These are phyloP conservation scores for Kingdonia uniflora DNA, from an alignment of 164 flowering plant species.

Conservation along the genomic window DNA sequence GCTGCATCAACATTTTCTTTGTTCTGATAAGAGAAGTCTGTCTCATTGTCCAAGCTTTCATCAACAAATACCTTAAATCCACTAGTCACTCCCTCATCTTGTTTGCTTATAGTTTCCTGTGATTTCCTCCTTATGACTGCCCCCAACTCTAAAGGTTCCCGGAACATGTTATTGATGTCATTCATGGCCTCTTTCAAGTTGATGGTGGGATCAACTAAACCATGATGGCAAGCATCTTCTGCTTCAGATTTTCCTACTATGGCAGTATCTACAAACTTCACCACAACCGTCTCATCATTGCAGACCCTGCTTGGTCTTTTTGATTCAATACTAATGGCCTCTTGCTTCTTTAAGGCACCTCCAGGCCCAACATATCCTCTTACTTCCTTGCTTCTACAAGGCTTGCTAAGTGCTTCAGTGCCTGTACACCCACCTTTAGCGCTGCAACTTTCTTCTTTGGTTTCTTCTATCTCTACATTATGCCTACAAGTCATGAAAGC, in stretches of 20 bases:
- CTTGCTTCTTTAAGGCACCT: slow-evolving; percentile 11
- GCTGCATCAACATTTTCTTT: slow-evolving; percentile 8
- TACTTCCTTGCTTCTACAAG: slow-evolving; percentile 1
- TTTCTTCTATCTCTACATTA: slow-evolving; percentile 15
- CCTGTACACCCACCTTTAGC: not conserved
- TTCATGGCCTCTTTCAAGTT: too few relatives aligned
- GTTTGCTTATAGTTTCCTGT: slow-evolving; percentile 22
- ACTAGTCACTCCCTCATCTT: slow-evolving; percentile 16
- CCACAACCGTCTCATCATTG: slow-evolving; percentile 60
- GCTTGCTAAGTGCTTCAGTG: not conserved
- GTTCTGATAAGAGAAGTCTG: slow-evolving; percentile 11
- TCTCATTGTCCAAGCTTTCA: too few relatives aligned
- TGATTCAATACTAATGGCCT: slow-evolving; percentile 3
- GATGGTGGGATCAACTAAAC: slow-evolving; percentile 92
- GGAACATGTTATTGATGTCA: slow-evolving; percentile 82
- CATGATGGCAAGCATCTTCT: slow-evolving; percentile 93
- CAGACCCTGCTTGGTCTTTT: slow-evolving; percentile 15
- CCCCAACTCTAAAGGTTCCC: slow-evolving; percentile 63
- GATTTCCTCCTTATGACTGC: slow-evolving; percentile 25
- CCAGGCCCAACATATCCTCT: slow-evolving; percentile 1
- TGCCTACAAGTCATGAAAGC: too few relatives aligned
- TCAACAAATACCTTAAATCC: too few relatives aligned
- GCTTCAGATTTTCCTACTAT: slow-evolving; percentile 66
- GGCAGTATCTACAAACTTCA: slow-evolving; percentile 64
- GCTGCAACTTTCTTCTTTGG: slow-evolving; percentile 9